phyloP scores from a whole-genome alignment of 2,329 filamentous ascomycete genomes.

The Calonectria naviculata region DNA sequence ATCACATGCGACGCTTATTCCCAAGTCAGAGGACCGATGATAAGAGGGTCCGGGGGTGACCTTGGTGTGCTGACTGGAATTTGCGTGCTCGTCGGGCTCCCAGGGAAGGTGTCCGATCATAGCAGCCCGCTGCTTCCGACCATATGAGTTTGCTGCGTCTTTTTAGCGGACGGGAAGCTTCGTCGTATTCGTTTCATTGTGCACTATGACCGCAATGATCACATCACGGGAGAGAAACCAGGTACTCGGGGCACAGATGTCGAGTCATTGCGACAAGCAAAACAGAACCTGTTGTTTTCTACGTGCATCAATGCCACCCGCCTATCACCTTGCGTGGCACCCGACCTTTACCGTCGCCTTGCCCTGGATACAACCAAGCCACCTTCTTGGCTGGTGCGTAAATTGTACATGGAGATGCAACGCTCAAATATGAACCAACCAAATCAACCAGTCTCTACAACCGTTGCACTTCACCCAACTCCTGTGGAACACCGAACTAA shows the following conservation, averaged over 20 bases:
- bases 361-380: neutral
- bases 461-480: neutral
- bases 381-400: neutral
- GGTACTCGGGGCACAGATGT: neutral
- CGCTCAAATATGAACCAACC: neutral
- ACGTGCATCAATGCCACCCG: neutral
- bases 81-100: neutral
- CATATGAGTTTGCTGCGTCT: neutral
- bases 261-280: neutral
- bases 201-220: neutral
- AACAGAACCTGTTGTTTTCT: neutral
- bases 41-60: slow-evolving; percentile 20
- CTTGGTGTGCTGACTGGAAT: slow-evolving; percentile 2
- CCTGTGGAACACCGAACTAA: neutral
- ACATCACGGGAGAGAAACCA: neutral
- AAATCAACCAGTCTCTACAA: neutral
- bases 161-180: neutral
- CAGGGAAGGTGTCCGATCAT: neutral
- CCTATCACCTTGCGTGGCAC: neutral
- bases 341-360: neutral
- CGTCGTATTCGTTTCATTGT: neutral
- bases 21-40: slow-evolving; percentile 37
- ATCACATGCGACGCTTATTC: slow-evolving; percentile 38
- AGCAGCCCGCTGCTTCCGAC: slow-evolving; percentile 17
- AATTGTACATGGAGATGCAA: neutral